phyloP scores from a whole-genome alignment of 345 rosid species.

The Eucalyptus virginea region DNA sequence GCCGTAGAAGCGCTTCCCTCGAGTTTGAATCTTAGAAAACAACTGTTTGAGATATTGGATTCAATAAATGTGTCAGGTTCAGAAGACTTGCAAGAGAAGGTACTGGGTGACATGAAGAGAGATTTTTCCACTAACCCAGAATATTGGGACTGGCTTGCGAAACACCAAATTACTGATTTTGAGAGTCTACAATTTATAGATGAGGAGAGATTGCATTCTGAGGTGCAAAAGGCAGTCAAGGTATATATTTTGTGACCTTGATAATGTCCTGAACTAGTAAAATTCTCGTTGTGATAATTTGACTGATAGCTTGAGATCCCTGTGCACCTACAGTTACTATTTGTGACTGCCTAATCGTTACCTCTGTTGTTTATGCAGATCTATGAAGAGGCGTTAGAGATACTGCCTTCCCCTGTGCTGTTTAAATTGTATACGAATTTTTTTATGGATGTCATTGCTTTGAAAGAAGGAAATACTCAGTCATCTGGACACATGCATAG shows the following conservation, averaged over 20 bases:
- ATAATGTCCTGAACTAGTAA: not conserved
- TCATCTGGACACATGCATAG: constrained; percentile 7
- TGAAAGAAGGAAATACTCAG: constrained; percentile 15
- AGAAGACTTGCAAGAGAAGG: constrained; percentile 39
- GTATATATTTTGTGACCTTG: constrained; percentile 11
- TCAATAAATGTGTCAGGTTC: constrained; percentile 56
- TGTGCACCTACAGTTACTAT: not conserved
- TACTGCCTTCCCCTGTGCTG: constrained; percentile 44
- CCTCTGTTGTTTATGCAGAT: constrained; percentile 25
- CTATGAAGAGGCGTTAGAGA: constrained; percentile 62
- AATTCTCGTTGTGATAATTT: not conserved
- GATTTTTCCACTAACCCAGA: constrained; percentile 57
- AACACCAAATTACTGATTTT: constrained; percentile 34
- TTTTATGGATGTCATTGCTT: constrained; percentile 33
- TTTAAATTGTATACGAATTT: constrained; percentile 49
- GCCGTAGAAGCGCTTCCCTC: constrained; percentile 66
- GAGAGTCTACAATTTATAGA: constrained; percentile 2
- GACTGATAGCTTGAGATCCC: not conserved
- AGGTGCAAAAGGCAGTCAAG: constrained; percentile 55
- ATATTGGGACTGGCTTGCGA: constrained; percentile 94
- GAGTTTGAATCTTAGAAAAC: constrained; percentile 59
- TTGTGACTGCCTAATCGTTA: not conserved
- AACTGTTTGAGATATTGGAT: constrained; percentile 68
- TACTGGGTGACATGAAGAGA: constrained; percentile 65
- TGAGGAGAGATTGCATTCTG: constrained; percentile 3